Base-by-base conservation (phyloP, 305 asterid species). In the Fraxinus baroniana region DNA sequence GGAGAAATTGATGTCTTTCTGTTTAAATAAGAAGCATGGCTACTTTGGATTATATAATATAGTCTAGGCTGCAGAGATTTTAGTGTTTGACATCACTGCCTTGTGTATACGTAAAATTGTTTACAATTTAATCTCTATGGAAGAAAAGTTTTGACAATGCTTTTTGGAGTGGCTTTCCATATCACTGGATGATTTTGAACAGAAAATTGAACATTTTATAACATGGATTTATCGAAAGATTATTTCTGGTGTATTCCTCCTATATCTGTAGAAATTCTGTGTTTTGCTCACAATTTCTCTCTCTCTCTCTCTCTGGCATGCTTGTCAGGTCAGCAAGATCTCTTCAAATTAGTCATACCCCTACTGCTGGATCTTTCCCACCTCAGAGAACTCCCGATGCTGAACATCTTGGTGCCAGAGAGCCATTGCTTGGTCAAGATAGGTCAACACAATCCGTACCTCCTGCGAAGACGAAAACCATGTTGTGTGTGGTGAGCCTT, bases 261-360 rank as follows among this genome's bases (percentile, higher is more conserved):
- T 1, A 20, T 73, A 33, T n/a, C 24, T 79, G 28, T 62, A 26
- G 74, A 24, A 75, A 55, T 74, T 20, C 6, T 74, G 7, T 32
- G 36, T 79, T 73, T 60, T 26, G 32, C 60, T 30, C 35, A 22
- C 70, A 28, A 70, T n/a, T 32, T 35, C 20, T 6, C 70, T 60
- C 18, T 78, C 64, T 74, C n/a, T 30, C 17, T 44, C 17, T 33
- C 18, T 4, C 24, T n/a, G 24, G 74, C 77, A 79, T 22, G 30
- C 64, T 78, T 80, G 60, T 35, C 90, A 93, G 96, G 93, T 93
- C 97, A 64, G 97, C 97, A 73, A 89, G 97, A 90, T 93, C 92
- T 78, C 92, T 93, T 77, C 85, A 94, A 52, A 88, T 88, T 52
- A 86, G 91, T 68, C 89, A 81, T 78, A 89, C 88, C 74, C 96